phyloP scores from a whole-genome alignment of 1,284 basidiomycete species.

The Caloboletus inedulis region DNA sequence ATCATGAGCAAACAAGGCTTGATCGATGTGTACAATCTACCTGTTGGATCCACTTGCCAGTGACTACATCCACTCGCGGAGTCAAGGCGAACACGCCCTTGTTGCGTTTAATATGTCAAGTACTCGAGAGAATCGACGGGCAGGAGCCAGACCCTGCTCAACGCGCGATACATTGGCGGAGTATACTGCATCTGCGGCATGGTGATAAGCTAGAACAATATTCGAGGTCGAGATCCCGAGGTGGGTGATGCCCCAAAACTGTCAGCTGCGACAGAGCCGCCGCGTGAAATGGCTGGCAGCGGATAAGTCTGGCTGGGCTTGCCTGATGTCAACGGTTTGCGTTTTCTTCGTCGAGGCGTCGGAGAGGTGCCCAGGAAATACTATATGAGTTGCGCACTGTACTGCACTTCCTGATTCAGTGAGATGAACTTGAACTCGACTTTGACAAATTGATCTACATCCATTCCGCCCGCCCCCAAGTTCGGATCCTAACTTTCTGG shows the following conservation, averaged over 20 bases:
- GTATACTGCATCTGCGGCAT: slow-evolving; percentile 5
- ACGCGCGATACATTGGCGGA: slow-evolving; percentile 8
- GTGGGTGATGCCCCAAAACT: slow-evolving; percentile 32
- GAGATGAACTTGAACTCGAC: background rate
- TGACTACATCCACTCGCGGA: slow-evolving; percentile 13
- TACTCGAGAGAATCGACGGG: slow-evolving; percentile 11
- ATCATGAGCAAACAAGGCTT: slow-evolving; percentile 4
- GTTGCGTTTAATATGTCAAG: slow-evolving; percentile 10
- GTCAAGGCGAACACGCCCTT: slow-evolving; percentile 19
- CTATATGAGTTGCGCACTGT: too few relatives aligned
- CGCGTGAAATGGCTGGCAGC: slow-evolving; percentile 15
- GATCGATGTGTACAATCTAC: slow-evolving; percentile 6
- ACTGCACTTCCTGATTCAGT: slow-evolving; percentile 13
- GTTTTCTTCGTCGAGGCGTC: background rate
- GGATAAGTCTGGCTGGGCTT: background rate
- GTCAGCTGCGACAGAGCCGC: slow-evolving; percentile 28
- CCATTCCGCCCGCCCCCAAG: background rate
- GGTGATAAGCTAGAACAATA: slow-evolving; percentile 11
- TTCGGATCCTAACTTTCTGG: slow-evolving; percentile 19
- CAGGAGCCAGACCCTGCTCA: slow-evolving; percentile 19
- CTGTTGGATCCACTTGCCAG: slow-evolving; percentile 18
- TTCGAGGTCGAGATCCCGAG: slow-evolving; percentile 4
- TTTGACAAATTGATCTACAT: slow-evolving; percentile 22
- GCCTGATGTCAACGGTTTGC: slow-evolving; percentile 32
- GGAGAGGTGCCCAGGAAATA: background rate